A percentile compares a stretch with the other conserved stretches of the same genome.
phyloP scores from a whole-genome alignment of 1,284 basidiomycete species.

The Volvariella volvacea region DNA sequence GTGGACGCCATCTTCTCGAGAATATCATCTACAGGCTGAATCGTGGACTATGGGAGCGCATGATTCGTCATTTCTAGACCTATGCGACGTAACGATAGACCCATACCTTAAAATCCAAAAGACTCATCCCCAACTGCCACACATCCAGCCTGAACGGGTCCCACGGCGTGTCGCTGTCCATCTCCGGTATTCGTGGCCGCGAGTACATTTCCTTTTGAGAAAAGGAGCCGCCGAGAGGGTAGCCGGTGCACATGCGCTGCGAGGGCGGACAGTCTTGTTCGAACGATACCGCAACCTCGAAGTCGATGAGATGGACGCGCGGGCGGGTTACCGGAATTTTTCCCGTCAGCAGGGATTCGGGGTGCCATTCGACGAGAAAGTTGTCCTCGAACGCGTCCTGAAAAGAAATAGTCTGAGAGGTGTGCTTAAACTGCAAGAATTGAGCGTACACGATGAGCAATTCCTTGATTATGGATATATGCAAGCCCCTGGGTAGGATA shows the following conservation, averaged over 20 bases:
- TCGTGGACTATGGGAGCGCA: no score
- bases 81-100: background rate
- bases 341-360: constrained; percentile 15
- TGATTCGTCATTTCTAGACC: no score
- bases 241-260: no score
- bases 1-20: no score
- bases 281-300: constrained; percentile 10
- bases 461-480: constrained; percentile 14
- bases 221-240: no score
- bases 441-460: constrained; percentile 18
- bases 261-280: no score
- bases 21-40: no score
- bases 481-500: constrained; percentile 11
- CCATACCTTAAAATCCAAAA: constrained; percentile 12
- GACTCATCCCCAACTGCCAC: constrained; percentile 18
- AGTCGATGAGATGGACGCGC: constrained; percentile 22
- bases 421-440: background rate
- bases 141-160: constrained; percentile 22
- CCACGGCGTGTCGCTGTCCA: constrained; percentile 14
- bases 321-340: constrained; percentile 14
- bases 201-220: no score
- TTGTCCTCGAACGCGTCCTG: constrained; percentile 21
- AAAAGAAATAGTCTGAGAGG: background rate
- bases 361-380: constrained; percentile 21
- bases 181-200: constrained; percentile 5